Conservation (phyloP, 78 protist species). For the Paulinella micropora region DNA sequence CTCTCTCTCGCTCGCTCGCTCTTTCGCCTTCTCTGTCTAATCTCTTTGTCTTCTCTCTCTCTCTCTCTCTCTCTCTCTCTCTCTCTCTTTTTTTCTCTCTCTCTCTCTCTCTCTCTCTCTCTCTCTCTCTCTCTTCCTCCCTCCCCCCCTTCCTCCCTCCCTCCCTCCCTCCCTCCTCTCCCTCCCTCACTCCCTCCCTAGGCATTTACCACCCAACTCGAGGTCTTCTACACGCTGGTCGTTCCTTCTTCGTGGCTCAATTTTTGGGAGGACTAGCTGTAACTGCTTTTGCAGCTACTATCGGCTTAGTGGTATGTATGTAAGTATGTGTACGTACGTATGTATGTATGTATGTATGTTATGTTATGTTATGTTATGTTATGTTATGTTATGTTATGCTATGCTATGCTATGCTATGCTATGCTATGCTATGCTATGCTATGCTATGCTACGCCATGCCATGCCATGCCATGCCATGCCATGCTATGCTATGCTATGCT, state of each 20-base stretch:
- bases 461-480: too few species aligned
- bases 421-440: too few species aligned
- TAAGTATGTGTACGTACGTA: background rate
- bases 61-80: background rate
- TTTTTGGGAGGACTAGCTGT: conserved; percentile 25
- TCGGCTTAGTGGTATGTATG: background rate
- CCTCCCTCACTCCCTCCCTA: background rate
- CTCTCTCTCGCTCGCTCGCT: too few species aligned
- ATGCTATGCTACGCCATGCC: too few species aligned
- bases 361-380: too few species aligned
- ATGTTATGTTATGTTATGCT: too few species aligned
- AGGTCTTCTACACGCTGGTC: too few species aligned
- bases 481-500: too few species aligned
- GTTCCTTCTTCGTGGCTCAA: too few species aligned
- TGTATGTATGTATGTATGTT: background rate
- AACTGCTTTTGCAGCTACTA: conserved; percentile 41
- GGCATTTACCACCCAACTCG: too few species aligned
- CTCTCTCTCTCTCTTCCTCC: background rate
- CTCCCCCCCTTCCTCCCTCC: background rate
- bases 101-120: background rate
- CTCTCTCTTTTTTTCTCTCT: background rate
- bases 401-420: too few species aligned
- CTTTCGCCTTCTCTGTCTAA: background rate
- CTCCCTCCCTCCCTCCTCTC: background rate
- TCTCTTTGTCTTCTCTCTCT: background rate